Percentiles rank a stretch among this genome's conserved stretches.
Conservation (phyloP, 495 filamentous ascomycete species). For the Tuber melanosporum region DNA sequence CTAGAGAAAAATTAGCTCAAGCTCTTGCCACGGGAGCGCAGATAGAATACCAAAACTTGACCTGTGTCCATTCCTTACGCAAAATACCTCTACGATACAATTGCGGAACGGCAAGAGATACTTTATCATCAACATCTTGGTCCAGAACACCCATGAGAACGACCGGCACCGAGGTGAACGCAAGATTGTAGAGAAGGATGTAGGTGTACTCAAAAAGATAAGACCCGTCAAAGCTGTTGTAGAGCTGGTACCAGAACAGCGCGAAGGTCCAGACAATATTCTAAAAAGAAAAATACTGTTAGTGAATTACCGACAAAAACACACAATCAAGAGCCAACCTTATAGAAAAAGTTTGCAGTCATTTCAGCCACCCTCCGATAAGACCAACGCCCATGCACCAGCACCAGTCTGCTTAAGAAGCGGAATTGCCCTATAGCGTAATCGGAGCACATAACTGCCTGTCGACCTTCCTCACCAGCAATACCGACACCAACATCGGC, state of each 20-base stretch:
- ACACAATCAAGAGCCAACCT: conserved; percentile 47
- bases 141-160: conserved; percentile 96
- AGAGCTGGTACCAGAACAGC: conserved; percentile 97
- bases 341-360: conserved; percentile 99
- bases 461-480: conserved; percentile 91
- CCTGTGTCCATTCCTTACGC: conserved; percentile 91
- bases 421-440: conserved; percentile 98
- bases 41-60: conserved; percentile 80
- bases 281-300: conserved; percentile 44
- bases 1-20: conserved; percentile 49
- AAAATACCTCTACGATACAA: conserved; percentile 94
- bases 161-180: conserved; percentile 92
- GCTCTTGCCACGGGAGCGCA: not conserved
- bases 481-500: conserved; percentile 98
- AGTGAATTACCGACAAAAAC: not conserved
- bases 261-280: conserved; percentile 97
- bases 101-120: conserved; percentile 90
- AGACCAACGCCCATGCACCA: conserved; percentile 95
- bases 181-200: conserved; percentile 90
- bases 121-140: conserved; percentile 90
- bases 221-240: conserved; percentile 87
- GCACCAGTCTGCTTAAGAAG: conserved; percentile 80
- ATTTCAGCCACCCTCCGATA: conserved; percentile 89
- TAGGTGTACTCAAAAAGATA: conserved; percentile 98
- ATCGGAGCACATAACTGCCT: conserved; percentile 97